Base-by-base conservation (phyloP, 768 basidiomycete genomes). In the Xerocomellus dryophilus region DNA sequence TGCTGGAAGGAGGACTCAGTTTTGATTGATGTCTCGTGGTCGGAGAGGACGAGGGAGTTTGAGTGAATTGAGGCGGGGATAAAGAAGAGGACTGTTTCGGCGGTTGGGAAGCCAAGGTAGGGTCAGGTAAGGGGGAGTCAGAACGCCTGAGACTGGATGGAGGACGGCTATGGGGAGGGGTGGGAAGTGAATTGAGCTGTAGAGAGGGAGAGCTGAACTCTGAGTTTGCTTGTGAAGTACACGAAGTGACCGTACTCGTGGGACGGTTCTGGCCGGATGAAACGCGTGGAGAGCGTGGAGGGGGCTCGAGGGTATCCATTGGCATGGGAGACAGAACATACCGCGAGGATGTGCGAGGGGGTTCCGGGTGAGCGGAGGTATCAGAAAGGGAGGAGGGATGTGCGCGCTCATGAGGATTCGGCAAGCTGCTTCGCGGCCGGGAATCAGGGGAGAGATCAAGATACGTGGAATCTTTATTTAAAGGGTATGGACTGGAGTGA, bases 1-100 rank as follows among this genome's bases (percentile, higher is more conserved):
- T 79, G 66, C 83, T 85, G 14, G 76, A 72, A 2, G 73, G 73
- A 6, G 69, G 60, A 51, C 73, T 74, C 48, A 65, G 50, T 18
- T 64, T 68, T 7, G 72, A 70, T 14, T 52, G 59, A 18, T 62
- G 66, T 50, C 58, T 58, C 20, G 68, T 61, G n/a, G 60, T 38
- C 20, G 63, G 35, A 59, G 62, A 58, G 35, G 66, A 59, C 61
- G 56, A 54, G 41, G 76, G 69, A 20, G 77, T 71, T 60, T 77
- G 75, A 36, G 73, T 61, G 41, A 75, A 68, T n/a, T 71, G 64
- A 12, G 71, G 70, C 14, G 62, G 54, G 18, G 42, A 34, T 25
- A 62, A 40, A 35, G 70, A 61, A 52, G 50, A 43, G 38, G 65
- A 53, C 0, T 53, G 61, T 7, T 57, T 62, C 1, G 65, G 58